phyloP scores from a whole-genome alignment of 306 rosid genomes.

The Rubus parviflorus region DNA sequence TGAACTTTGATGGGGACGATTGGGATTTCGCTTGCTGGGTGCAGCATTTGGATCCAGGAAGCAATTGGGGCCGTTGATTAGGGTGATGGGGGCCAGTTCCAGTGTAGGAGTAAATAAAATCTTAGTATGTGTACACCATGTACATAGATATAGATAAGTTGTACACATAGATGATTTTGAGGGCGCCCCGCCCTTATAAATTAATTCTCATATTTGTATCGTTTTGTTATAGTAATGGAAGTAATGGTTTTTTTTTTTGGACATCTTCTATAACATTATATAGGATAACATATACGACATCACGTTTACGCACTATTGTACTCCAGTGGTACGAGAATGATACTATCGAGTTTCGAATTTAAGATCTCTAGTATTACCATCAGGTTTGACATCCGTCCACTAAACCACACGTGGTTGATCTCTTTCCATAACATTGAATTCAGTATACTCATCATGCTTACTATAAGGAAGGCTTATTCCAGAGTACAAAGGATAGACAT shows the following conservation, averaged over 20 bases:
- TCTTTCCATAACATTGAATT: too few relatives aligned
- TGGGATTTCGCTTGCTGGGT: constrained; percentile 24
- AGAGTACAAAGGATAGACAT: too few relatives aligned
- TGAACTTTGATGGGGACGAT: not conserved
- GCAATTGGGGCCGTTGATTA: not conserved
- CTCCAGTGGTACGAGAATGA: too few relatives aligned
- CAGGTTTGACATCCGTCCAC: too few relatives aligned
- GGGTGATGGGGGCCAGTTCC: not conserved
- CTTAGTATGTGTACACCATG: constrained; percentile 29
- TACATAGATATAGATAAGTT: constrained; percentile 25
- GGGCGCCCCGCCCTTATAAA: constrained; percentile 16
- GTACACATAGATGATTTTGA: constrained; percentile 16
- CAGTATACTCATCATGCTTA: too few relatives aligned
- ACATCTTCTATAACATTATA: too few relatives aligned
- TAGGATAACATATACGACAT: too few relatives aligned
- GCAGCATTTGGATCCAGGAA: constrained; percentile 8
- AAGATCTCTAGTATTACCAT: too few relatives aligned
- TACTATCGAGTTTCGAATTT: too few relatives aligned
- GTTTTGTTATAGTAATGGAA: not conserved
- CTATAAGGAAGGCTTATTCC: too few relatives aligned
- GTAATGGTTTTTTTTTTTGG: not conserved
- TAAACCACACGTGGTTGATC: too few relatives aligned
- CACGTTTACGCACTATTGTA: too few relatives aligned
- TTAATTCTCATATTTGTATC: not conserved
- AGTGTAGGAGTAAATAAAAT: constrained; percentile 11